Evolutionary conservation across 176 grass and related monocot species (phyloP), one percentile per base, ranked within the genome.

Genomic region (Oryza longistaminata): DNA sequence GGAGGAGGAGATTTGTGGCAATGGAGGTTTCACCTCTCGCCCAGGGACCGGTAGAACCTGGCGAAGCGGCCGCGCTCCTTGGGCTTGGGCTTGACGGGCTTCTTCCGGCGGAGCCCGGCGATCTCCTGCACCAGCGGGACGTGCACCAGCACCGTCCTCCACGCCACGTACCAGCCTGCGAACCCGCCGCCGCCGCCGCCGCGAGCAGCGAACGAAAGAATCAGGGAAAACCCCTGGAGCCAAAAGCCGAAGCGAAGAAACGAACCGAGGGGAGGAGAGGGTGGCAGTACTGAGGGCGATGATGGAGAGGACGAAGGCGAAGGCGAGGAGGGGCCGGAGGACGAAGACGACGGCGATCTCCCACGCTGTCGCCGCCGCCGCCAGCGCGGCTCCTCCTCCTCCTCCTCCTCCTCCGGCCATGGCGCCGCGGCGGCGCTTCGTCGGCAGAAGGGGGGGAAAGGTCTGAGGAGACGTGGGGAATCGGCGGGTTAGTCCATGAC

Each of bases 121-220:
- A 99, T 99, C 84, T 99, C 97, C 82, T 96, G 97, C 81, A 99
- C 93, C 62, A 99, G 81, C 19, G 97, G 92, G 26, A 99, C 97
- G 71, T 99, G 97, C 66, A 99, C 92, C 81, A 99, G 82, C 85
- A 99, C 97, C 84, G 90, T 87, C 72, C 86, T 96, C 97, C 97
- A 99, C 50, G 97, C 93, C 88, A 99, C 93, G 50, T 89, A 92
- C 97, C 97, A 99, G 46, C 97, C 93, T 99, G 53, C 0, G 68
- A 66, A 48, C 68, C 40, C 85, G 21, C 24, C 42, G 29, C 40
- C 85, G 21, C 24, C 42, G 29, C 29, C 42, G 29, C 52, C 34
- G 74, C 45, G 80, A 67, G 34, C 64, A 15, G 5, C 49, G 49
- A 52, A 49, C 46, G 12, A 52, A 49, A 3, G 12, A 68, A 80